Conservation (phyloP, 1,139 yeast species). For the Lodderomyces margitis region DNA sequence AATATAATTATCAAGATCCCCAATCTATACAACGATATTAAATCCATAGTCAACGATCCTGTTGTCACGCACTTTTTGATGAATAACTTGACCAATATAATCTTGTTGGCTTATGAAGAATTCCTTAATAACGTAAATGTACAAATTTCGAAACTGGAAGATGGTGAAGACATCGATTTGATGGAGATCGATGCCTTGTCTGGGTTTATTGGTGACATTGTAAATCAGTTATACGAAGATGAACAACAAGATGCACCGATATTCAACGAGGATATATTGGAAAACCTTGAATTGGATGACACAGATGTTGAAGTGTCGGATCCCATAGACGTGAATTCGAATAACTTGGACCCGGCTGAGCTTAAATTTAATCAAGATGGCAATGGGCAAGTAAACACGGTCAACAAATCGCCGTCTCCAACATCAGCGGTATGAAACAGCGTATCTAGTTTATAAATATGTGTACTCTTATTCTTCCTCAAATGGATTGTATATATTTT, state of each 20-base stretch:
- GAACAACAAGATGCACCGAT: constrained; percentile 18
- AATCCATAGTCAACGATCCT: constrained; percentile 43
- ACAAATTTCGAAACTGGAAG: constrained; percentile 16
- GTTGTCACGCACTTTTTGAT: constrained; percentile 32
- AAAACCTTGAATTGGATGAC: constrained; percentile 6
- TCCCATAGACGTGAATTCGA: no score
- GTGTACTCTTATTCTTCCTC: constrained; percentile 60
- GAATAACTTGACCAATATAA: constrained; percentile 30
- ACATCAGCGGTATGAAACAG: constrained; percentile 28
- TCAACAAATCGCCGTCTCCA: constrained; percentile 10
- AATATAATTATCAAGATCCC: constrained; percentile 55
- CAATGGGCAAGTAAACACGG: not conserved
- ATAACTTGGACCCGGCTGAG: not conserved
- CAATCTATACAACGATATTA: constrained; percentile 50
- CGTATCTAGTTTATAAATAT: constrained; percentile 46
- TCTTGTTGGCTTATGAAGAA: constrained; percentile 32
- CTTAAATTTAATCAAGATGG: not conserved
- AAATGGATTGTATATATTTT: constrained; percentile 80
- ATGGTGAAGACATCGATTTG: constrained; percentile 31
- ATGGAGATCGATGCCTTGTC: constrained; percentile 59
- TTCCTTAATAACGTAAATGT: constrained; percentile 24
- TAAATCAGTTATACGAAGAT: constrained; percentile 21
- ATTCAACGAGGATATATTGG: constrained; percentile 25
- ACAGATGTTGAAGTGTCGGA: no score
- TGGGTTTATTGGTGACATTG: constrained; percentile 34